phyloP scores from a whole-genome alignment of 2,329 filamentous ascomycete genomes.

The Beauveria sp. region DNA sequence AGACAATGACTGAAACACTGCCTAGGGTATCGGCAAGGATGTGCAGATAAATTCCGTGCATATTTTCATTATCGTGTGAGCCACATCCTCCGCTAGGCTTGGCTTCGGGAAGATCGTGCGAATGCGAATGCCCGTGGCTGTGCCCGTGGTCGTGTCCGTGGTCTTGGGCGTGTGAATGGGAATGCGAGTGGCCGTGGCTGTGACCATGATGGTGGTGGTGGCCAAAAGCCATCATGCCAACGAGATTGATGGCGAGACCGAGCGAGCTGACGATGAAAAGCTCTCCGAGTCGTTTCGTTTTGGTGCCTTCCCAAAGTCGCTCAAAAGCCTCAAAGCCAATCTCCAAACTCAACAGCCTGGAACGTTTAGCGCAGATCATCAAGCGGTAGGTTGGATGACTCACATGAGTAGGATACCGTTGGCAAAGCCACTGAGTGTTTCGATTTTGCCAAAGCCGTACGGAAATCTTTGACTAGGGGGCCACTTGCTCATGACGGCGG shows the following conservation, averaged over 20 bases:
- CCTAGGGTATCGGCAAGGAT: slow-evolving; percentile 91
- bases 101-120: slow-evolving; percentile 31
- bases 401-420: slow-evolving; percentile 93
- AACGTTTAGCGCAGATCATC: background rate
- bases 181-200: slow-evolving; percentile 26
- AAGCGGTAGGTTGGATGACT: slow-evolving; percentile 21
- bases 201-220: slow-evolving; percentile 49
- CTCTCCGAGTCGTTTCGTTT: slow-evolving; percentile 78
- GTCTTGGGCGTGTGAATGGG: slow-evolving; percentile 33
- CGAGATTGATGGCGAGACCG: slow-evolving; percentile 81
- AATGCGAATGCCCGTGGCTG: slow-evolving; percentile 28
- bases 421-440: slow-evolving; percentile 90
- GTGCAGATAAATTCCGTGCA: slow-evolving; percentile 94
- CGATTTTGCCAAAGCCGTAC: slow-evolving; percentile 94
- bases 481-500: slow-evolving; percentile 95
- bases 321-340: slow-evolving; percentile 94
- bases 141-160: slow-evolving; percentile 34
- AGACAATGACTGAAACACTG: slow-evolving; percentile 88
- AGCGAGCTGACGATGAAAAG: slow-evolving; percentile 81
- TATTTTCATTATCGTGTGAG: slow-evolving; percentile 87
- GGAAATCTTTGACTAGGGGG: slow-evolving; percentile 82
- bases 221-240: slow-evolving; percentile 82
- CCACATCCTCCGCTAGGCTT: slow-evolving; percentile 24
- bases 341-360: slow-evolving; percentile 82
- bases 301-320: slow-evolving; percentile 71